Evolutionary conservation across 345 rosid species (phyloP), one percentile per base, ranked within the genome.

Genomic region (Carallia brachiata): DNA sequence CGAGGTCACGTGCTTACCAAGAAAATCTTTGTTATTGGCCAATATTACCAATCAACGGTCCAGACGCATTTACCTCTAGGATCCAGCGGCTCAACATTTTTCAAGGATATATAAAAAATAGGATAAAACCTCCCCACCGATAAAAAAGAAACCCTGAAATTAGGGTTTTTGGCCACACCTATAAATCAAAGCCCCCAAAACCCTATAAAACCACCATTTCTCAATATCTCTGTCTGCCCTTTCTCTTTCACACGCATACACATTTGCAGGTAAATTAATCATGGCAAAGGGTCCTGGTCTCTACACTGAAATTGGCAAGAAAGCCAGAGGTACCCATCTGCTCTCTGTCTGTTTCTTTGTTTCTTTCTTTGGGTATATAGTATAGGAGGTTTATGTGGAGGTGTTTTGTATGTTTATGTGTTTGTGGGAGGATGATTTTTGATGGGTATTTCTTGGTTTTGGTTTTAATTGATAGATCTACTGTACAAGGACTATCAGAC

Each of bases 281-380:
- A 95, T 92, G 97, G 93, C 68, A 52, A 89, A 88, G 71, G 99
- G 99, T 63, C 97, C 97, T 17, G 99, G 92, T 37, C 96, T 94
- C 79, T 94, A 90, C 92, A 62, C 92, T 68, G 96, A 88, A 54
- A 92, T 94, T 82, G 99, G 97, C 81, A 94, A 94, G 81, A 87
- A 84, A 62, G 88, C 96, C 77, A 84, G 88, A 92, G 97, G 97
- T 91, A 32, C 50, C 37, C 66, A 15, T 18, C 1, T 65, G 31
- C 70, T 62, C 52, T 28, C 4, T 12, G 10, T 36, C n/a, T 23
- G 8, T 23, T 54, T 59, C 17, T 6, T 1, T 44, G 0, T 27
- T 3, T 18, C 78, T 76, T 63, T 63, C 40, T 27, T 6, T 27
- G 31, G 6, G 15, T 9, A 9, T 3, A 12, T 9, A 10, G 23